Percentiles rank a stretch among this genome's conserved stretches.
Evolutionary conservation across 2,329 filamentous ascomycete genomes (phyloP).

Genomic region (Sarocladiaceae sp.): DNA sequence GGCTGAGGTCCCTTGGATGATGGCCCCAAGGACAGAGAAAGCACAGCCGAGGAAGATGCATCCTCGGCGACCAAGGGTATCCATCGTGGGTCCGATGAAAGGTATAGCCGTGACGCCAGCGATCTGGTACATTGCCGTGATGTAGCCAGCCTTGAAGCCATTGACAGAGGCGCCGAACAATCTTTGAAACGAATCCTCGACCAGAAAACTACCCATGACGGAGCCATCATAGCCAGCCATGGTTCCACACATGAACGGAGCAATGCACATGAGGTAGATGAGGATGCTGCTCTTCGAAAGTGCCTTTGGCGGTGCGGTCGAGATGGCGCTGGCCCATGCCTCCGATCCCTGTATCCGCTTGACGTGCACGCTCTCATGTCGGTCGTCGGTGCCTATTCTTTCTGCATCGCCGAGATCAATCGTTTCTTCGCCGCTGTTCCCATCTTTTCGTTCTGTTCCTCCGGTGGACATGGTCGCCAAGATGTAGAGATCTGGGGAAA

Average conservation of each 20-base stretch:
- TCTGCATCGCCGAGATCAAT: neutral
- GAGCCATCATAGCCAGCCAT: slow-evolving; percentile 33
- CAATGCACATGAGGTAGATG: slow-evolving; percentile 6
- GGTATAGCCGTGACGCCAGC: slow-evolving; percentile 41
- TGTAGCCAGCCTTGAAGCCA: slow-evolving; percentile 20
- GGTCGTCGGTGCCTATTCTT: neutral
- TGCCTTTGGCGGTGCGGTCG: neutral
- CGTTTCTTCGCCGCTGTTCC: neutral
- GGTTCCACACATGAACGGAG: slow-evolving; percentile 11
- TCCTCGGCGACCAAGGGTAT: slow-evolving; percentile 39
- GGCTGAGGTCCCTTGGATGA: slow-evolving; percentile 32
- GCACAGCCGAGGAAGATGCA: slow-evolving; percentile 40
- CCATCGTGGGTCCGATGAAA: slow-evolving; percentile 40
- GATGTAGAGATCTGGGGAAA: neutral
- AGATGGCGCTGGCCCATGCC: neutral
- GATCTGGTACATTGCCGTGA: slow-evolving; percentile 44
- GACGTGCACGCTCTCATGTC: neutral
- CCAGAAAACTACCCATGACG: slow-evolving; percentile 42
- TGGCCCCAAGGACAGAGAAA: slow-evolving; percentile 37
- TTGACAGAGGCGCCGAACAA: slow-evolving; percentile 32
- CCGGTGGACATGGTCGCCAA: neutral
- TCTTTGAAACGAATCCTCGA: slow-evolving; percentile 9
- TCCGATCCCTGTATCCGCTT: neutral
- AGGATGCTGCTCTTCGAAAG: neutral
- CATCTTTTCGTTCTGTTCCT: neutral